Conservation (phyloP, 495 filamentous ascomycete species). For the Neurospora sp. region DNA sequence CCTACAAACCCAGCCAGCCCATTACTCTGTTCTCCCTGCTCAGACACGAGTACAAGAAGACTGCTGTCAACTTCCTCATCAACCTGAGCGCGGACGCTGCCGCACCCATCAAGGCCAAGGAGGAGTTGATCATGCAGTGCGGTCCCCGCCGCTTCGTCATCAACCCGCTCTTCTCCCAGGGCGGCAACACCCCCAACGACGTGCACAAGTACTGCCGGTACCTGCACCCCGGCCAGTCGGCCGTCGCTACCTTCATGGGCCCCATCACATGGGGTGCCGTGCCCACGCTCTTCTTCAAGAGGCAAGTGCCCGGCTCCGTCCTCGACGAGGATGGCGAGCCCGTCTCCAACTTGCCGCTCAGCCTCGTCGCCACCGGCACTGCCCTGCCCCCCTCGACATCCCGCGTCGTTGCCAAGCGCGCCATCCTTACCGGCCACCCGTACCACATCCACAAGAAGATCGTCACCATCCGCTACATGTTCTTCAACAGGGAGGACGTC, state of each 20-base stretch:
- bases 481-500: constrained; percentile 93
- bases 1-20: constrained; percentile 46
- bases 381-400: constrained; percentile 65
- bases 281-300: constrained; percentile 77
- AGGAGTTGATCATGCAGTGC: constrained; percentile 78
- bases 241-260: constrained; percentile 82
- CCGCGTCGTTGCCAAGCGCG: constrained; percentile 84
- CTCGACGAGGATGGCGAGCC: constrained; percentile 19
- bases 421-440: constrained; percentile 90
- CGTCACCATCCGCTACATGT: constrained; percentile 97
- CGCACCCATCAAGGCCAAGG: constrained; percentile 74
- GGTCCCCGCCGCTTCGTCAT: constrained; percentile 77
- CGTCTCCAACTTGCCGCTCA: constrained; percentile 32
- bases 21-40: constrained; percentile 72
- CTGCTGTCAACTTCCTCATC: constrained; percentile 77
- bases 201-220: constrained; percentile 95
- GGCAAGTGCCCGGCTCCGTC: constrained; percentile 21
- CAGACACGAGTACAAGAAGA: constrained; percentile 88
- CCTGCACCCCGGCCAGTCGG: constrained; percentile 81
- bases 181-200: constrained; percentile 80
- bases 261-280: constrained; percentile 89
- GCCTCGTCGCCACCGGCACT: constrained; percentile 77
- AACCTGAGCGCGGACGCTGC: constrained; percentile 63
- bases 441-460: constrained; percentile 97
- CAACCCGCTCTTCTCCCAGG: constrained; percentile 81